Evolutionary conservation across 169 alveolate genomes (phyloP), one percentile per base, ranked within the genome.

Genomic region (Plasmodium vinckei): DNA sequence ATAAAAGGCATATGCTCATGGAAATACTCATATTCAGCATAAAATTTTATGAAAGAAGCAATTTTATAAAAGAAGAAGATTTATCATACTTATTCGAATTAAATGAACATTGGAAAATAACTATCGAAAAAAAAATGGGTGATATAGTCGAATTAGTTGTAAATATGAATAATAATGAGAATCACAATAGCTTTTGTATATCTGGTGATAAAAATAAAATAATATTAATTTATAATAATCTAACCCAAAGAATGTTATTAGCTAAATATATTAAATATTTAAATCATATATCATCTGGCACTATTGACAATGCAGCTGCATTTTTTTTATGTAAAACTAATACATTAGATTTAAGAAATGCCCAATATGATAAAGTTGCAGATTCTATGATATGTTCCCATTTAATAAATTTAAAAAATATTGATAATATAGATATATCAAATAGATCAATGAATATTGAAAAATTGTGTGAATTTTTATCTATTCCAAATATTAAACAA

Each of bases 331-430:
- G n/a, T 21, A 82, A 79, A 65, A 13, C 53, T 21, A 64, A 54
- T 15, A 33, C 25, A 79, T 54, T 79, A 59, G 53, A 79, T 79
- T 79, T 79, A 79, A 53, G 54, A 65, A 79, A 79, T 79, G 82
- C 51, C 39, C 27, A 25, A 10, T 79, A 79, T 65, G 73, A 79
- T 47, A 67, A 27, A 65, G 19, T 12, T n/a, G 89, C 82, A 65
- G 89, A 79, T 53, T 13, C 51, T 51, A 79, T 79, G 13, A 79
- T 79, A 54, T 54, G 39, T 51, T 64, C 60, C 1, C 33, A 60
- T 25, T n/a, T 17, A 33, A 33, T 65, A 65, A 33, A 67, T 27
- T 2, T 56, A 33, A 44, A 9, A 27, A 54, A 53, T 39, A 56
- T 79, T 49, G 9, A 46, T 57, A 65, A 5, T 23, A 27, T 79